A percentile compares a stretch with the other conserved stretches of the same genome.
Evolutionary conservation across 83 land plant species (phyloP).

Genomic region (Thuja plicata): DNA sequence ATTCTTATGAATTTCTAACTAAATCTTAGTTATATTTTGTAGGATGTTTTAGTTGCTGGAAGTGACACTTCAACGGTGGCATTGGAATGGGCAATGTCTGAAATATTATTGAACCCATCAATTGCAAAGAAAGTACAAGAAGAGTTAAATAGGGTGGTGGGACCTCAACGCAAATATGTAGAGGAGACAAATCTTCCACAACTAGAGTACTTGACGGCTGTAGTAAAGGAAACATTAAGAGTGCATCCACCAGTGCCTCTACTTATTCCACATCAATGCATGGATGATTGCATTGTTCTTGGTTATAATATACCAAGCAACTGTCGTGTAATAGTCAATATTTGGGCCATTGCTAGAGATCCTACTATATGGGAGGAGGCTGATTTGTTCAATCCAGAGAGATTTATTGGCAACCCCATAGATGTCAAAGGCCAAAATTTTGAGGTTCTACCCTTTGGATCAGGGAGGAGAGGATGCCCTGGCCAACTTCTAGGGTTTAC

Average conservation of each 20-base stretch:
- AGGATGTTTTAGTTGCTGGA: conserved; percentile 18
- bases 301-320: not conserved
- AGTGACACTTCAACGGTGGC: conserved; percentile 14
- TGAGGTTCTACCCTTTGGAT: conserved; percentile 23
- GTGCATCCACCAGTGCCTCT: conserved; percentile 19
- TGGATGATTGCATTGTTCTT: not conserved
- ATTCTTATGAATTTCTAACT: no score
- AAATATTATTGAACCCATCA: conserved; percentile 13
- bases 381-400: conserved; percentile 12
- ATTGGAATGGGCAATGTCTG: conserved; percentile 25
- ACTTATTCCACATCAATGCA: not conserved
- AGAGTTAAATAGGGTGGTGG: conserved; percentile 19
- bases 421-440: conserved; percentile 23
- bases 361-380: conserved; percentile 17
- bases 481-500: conserved; percentile 17
- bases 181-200: conserved; percentile 17
- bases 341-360: conserved; percentile 21
- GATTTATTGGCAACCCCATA: conserved; percentile 11
- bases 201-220: conserved; percentile 9
- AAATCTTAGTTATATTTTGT: not conserved
- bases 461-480: conserved; percentile 22
- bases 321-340: conserved; percentile 22
- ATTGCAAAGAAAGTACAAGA: conserved; percentile 9
- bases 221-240: conserved; percentile 24
- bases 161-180: conserved; percentile 14